Evolutionary conservation across 805 yeast species (phyloP).

Genomic region (Teunomyces stri): DNA sequence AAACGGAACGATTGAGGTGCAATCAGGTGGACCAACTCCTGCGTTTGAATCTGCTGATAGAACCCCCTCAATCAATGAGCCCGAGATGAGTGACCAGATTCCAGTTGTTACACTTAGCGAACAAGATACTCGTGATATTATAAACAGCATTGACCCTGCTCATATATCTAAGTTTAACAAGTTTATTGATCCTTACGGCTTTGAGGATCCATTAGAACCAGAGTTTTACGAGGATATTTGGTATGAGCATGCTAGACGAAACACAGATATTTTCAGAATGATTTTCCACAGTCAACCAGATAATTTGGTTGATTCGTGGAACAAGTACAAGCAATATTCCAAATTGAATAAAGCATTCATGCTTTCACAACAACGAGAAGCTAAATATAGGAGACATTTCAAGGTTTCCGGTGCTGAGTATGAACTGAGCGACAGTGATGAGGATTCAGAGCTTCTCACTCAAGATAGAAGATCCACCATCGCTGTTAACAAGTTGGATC

Average conservation of each 20-base stretch:
- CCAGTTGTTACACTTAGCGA: constrained; percentile 46
- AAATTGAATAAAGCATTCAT: constrained; percentile 58
- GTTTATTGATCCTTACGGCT: constrained; percentile 82
- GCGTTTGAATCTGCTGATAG: constrained; percentile 2
- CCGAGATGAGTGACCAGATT: constrained; percentile 13
- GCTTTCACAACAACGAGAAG: constrained; percentile 36
- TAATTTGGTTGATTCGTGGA: constrained; percentile 86
- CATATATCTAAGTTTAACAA: constrained; percentile 32
- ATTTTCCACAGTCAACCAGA: constrained; percentile 96
- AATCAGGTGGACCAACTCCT: background rate
- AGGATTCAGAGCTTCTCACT: background rate
- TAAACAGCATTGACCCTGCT: constrained; percentile 40
- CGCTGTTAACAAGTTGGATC: constrained; percentile 23
- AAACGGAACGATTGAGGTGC: constrained; percentile 3
- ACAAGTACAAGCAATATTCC: constrained; percentile 73
- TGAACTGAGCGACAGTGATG: constrained; percentile 13
- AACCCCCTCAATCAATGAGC: constrained; percentile 12
- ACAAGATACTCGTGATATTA: constrained; percentile 38
- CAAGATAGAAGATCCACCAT: constrained; percentile 20
- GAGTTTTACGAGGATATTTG: constrained; percentile 83
- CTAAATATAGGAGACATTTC: constrained; percentile 23
- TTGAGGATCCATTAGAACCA: constrained; percentile 83
- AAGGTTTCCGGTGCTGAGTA: constrained; percentile 11
- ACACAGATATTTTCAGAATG: constrained; percentile 75
- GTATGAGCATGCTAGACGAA: constrained; percentile 78